Evolutionary conservation across 164 flowering plant genomes (phyloP).

Genomic region (Kingdonia uniflora): DNA sequence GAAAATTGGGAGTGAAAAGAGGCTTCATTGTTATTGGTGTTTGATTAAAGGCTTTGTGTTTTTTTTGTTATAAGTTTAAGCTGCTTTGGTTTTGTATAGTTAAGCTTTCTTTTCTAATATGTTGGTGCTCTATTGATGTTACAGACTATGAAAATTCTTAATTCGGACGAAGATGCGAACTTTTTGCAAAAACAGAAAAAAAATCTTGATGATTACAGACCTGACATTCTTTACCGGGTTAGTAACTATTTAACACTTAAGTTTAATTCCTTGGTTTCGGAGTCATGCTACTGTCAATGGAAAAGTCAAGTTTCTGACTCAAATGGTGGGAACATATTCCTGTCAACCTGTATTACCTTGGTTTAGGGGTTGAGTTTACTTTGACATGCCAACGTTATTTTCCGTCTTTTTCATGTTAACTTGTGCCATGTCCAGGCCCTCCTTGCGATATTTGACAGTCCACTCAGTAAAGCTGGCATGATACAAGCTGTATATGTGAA

Average conservation of each 20-base stretch:
- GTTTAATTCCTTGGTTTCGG: conserved; percentile 7
- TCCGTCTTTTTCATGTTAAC: neutral
- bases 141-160: conserved; percentile 66
- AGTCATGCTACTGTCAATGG: neutral
- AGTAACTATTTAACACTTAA: conserved; percentile 2
- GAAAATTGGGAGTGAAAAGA: too few species aligned
- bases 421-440: conserved; percentile 42
- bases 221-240: conserved; percentile 89
- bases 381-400: neutral
- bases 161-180: conserved; percentile 72
- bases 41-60: too few species aligned
- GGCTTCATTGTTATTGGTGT: too few species aligned
- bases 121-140: too few species aligned
- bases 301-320: neutral
- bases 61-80: too few species aligned
- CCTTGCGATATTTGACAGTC: conserved; percentile 67
- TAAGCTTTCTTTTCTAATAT: too few species aligned
- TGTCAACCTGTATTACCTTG: neutral
- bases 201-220: conserved; percentile 75
- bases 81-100: too few species aligned
- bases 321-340: neutral
- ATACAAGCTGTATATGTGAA: conserved; percentile 68
- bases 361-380: neutral
- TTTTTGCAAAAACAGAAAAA: conserved; percentile 49
- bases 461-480: conserved; percentile 74